Percentiles rank a stretch among this genome's conserved stretches.
Evolutionary conservation across 2,329 filamentous ascomycete species (phyloP).

Genomic region (Exophiala spinifera): DNA sequence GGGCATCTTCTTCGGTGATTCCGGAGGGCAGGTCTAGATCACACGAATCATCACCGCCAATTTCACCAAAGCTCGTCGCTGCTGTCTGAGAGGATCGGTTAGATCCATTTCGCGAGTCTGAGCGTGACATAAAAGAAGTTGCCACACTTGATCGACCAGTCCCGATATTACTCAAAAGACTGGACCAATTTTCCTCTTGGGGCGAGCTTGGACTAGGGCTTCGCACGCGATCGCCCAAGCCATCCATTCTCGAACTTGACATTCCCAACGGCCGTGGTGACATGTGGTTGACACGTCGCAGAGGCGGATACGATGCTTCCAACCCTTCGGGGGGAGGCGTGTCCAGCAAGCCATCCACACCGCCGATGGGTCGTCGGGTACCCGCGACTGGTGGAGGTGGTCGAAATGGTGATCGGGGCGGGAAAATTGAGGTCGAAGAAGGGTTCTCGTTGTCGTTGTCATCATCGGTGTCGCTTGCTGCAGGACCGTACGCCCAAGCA

Average conservation of each 20-base stretch:
- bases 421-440: constrained; percentile 40
- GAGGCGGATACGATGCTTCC: constrained; percentile 23
- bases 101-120: constrained; percentile 39
- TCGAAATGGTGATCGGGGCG: constrained; percentile 33
- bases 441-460: constrained; percentile 14
- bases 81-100: constrained; percentile 35
- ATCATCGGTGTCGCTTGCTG: constrained; percentile 5
- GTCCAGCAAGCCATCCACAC: constrained; percentile 13
- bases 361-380: neutral
- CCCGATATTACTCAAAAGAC: constrained; percentile 72
- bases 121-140: constrained; percentile 72
- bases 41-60: constrained; percentile 26
- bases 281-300: constrained; percentile 36
- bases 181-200: constrained; percentile 69
- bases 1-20: constrained; percentile 28
- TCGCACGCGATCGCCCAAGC: constrained; percentile 78
- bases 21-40: constrained; percentile 28
- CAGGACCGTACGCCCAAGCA: neutral
- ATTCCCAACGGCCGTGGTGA: constrained; percentile 21
- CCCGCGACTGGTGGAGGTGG: constrained; percentile 1
- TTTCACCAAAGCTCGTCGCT: constrained; percentile 29
- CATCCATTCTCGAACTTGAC: constrained; percentile 53
- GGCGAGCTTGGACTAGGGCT: constrained; percentile 63
- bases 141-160: constrained; percentile 78
- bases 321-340: constrained; percentile 22